Evolutionary conservation across 495 filamentous ascomycete genomes (phyloP), one percentile per base, ranked within the genome.

Genomic region (Aspergillus baeticus): DNA sequence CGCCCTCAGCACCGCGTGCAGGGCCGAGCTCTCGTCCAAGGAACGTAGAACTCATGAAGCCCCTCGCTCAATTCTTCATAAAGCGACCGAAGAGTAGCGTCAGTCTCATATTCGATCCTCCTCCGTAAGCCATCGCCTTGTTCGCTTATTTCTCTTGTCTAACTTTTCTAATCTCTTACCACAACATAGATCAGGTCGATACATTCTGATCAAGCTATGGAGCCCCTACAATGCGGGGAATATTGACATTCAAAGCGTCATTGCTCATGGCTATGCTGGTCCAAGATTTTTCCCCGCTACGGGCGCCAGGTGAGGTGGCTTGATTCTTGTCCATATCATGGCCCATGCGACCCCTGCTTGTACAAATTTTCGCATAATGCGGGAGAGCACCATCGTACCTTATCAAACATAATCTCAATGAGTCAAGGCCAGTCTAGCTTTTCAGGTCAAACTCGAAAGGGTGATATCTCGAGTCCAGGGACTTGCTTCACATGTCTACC

Each of bases 201-300:
- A 84, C 66, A 86, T 96, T 51, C 65, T 96, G 37, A 75, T 96
- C 58, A 95, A 95, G 75, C 80, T 95, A 62, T 96, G 89, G 89
- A 90, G 81, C 68, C 87, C 90, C 7, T 75, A 77, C 41, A 68
- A 60, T 29, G 76, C 71, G 38, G 77, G 77, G 44, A 95, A 94
- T 61, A 92, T 96, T 55, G 87, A 96, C 68, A 90, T 96, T 36
- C 85, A 96, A 70, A 89, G 84, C 33, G 82, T 96, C 23, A 78
- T 89, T 58, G 85, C 82, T 2, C 84, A 88, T 63, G 92, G 92
- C 0, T 96, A 85, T 72, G 88, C 89, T 0, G 91, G 92, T 31
- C 87, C 89, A 26, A 80, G 91, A 53, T 94, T 83, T 68, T 91
- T 92, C 67, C 89, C 89, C 38, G 59, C 67, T 18, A 41, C 46